These are phyloP conservation scores for Dryas integrifolia DNA, from an alignment of 331 rosid species.

Conservation along the genomic window DNA sequence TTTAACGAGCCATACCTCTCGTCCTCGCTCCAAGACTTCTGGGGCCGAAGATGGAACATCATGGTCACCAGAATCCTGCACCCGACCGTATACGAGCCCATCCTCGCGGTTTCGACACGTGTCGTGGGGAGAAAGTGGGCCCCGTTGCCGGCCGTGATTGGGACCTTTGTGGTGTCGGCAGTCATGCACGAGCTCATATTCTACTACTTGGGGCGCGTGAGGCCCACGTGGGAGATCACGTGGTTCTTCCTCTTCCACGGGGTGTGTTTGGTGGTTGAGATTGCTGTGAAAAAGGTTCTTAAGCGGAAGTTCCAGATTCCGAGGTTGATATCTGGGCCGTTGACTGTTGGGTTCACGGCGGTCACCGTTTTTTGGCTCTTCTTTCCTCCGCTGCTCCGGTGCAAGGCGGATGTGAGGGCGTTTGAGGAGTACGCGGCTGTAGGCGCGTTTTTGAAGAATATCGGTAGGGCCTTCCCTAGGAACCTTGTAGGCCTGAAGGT, in stretches of 20 bases:
- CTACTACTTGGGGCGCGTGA: slow-evolving; percentile 35
- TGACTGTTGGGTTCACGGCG: slow-evolving; percentile 38
- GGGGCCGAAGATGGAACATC: slow-evolving; percentile 78
- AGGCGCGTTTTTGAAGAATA: slow-evolving; percentile 29
- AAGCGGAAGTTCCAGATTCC: slow-evolving; percentile 30
- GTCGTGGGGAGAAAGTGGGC: slow-evolving; percentile 31
- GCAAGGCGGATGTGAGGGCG: slow-evolving; percentile 24
- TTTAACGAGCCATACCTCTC: slow-evolving; percentile 58
- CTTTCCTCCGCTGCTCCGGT: slow-evolving; percentile 39
- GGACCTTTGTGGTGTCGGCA: slow-evolving; percentile 48
- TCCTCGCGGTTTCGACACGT: neutral
- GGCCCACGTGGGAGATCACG: slow-evolving; percentile 51
- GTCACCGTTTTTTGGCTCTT: slow-evolving; percentile 44
- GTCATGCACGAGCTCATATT: slow-evolving; percentile 52
- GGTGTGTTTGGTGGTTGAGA: slow-evolving; percentile 28
- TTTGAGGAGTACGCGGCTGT: slow-evolving; percentile 34
- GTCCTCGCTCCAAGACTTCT: slow-evolving; percentile 67
- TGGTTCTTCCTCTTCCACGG: slow-evolving; percentile 49
- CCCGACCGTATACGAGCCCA: slow-evolving; percentile 52
- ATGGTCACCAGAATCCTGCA: slow-evolving; percentile 47
- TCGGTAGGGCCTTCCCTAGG: neutral
- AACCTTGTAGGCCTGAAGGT: too few species aligned
- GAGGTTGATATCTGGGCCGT: slow-evolving; percentile 27
- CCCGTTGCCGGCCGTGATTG: slow-evolving; percentile 13
- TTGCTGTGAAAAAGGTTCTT: slow-evolving; percentile 26